Evolutionary conservation across 805 yeast genomes (phyloP), one percentile per base, ranked within the genome.

Genomic region (Wickerhamomyces queroliae): DNA sequence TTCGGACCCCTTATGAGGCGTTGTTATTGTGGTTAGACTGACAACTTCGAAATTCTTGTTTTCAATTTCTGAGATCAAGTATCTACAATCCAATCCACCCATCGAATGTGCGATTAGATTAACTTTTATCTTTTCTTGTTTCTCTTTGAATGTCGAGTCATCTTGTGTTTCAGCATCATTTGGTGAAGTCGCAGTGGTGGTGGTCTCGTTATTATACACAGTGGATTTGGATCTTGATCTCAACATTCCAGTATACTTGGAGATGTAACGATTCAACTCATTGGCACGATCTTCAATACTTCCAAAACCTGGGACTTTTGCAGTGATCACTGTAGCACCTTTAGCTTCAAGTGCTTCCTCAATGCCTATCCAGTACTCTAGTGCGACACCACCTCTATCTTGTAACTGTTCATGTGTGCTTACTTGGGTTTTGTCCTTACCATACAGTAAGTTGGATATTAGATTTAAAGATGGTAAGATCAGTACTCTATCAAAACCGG

Each of bases 61-160:
- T 42, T 56, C 63, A 4, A 83, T 55, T 36, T 72, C 65, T 1
- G 85, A 70, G 2, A 88, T 83, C 47, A 90, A 59, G 55, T 79
- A 86, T 37, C 97, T 64, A 25, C 89, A 76, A 54, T 90, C 96
- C 23, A 89, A 63, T 0, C 97, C 97, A 5, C 97, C 97, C 96
- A 89, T 88, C 0, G 96, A 87, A 56, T 89, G 97, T 6, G 93
- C 93, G 20, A 89, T 69, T 33, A 89, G 57, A 53, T 90, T 90
- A 13, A 89, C 69, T 43, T 77, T 78, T 17, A 78, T 47, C 11
- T 63, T 64, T 20, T 59, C 56, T 13, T 51, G 48, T 10, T 47
- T 44, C 20, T 48, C 41, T 17, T 48, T 36, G 12, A 53, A 49
- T 1, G 43, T 23, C 12, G 45, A 29, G 2, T 38, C 11, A 16